Evolutionary conservation across 176 grass and related monocot species (phyloP).

Genomic region (Chrysopogon serrulatus): DNA sequence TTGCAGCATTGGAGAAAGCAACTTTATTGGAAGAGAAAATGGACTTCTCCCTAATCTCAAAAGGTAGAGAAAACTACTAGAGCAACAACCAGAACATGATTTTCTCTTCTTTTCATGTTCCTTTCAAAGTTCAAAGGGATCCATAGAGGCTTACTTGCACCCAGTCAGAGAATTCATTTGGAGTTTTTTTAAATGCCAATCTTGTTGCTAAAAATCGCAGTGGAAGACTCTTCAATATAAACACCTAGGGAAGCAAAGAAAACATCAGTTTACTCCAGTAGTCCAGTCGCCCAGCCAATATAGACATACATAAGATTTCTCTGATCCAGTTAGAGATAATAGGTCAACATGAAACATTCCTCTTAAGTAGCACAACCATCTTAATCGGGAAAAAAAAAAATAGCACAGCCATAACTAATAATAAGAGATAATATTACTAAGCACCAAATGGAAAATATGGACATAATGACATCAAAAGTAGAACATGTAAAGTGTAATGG

Average conservation of each 20-base stretch:
- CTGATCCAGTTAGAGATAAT: neutral
- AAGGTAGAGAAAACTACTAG: neutral
- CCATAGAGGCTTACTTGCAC: conserved; percentile 55
- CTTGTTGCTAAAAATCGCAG: conserved; percentile 56
- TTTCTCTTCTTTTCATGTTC: neutral
- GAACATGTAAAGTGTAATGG: neutral
- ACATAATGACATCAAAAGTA: neutral
- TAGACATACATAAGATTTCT: neutral
- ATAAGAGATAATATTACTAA: neutral
- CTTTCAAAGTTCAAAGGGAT: neutral
- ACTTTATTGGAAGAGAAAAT: neutral
- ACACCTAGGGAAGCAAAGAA: conserved; percentile 40
- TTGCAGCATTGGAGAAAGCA: neutral
- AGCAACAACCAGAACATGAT: conserved; percentile 5
- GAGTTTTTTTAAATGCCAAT: conserved; percentile 54
- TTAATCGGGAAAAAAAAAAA: neutral
- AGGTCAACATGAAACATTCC: neutral
- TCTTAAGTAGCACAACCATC: neutral
- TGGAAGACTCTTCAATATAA: conserved; percentile 70
- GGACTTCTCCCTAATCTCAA: neutral
- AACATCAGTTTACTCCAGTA: neutral
- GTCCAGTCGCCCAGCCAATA: neutral
- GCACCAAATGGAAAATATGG: neutral
- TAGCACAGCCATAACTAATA: conserved; percentile 2
- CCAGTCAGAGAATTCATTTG: conserved; percentile 61